Percentiles rank a stretch among this genome's conserved stretches.
Evolutionary conservation across 768 basidiomycete species (phyloP).

Genomic region (Astraeus odoratus): DNA sequence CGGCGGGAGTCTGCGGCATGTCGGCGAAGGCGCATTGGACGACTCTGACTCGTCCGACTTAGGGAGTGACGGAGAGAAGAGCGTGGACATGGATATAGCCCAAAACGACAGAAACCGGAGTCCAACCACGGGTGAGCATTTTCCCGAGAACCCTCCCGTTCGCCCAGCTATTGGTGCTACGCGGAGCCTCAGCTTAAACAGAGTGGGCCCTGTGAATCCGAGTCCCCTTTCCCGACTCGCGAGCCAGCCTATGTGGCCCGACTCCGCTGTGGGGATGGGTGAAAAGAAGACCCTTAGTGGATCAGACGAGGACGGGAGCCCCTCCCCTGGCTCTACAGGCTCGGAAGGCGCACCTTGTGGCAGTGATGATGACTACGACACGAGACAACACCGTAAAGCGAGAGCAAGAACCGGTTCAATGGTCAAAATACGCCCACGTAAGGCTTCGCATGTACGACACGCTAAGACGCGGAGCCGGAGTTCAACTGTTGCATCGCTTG

Average conservation of each 20-base stretch:
- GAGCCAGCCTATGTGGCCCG: slow-evolving; percentile 46
- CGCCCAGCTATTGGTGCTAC: slow-evolving; percentile 23
- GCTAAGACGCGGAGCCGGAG: slow-evolving; percentile 47
- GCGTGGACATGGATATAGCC: neutral
- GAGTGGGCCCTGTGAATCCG: slow-evolving; percentile 36
- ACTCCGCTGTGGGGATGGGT: slow-evolving; percentile 40
- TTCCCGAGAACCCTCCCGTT: slow-evolving; percentile 19
- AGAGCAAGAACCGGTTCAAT: slow-evolving; percentile 18
- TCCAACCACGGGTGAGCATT: slow-evolving; percentile 22
- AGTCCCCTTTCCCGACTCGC: slow-evolving; percentile 62
- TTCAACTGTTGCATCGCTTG: slow-evolving; percentile 59
- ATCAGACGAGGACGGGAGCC: slow-evolving; percentile 47
- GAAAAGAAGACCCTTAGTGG: slow-evolving; percentile 25
- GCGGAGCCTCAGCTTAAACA: slow-evolving; percentile 27
- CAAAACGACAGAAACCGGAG: neutral
- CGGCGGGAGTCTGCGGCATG: slow-evolving; percentile 49
- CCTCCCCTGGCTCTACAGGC: slow-evolving; percentile 55
- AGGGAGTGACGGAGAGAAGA: slow-evolving; percentile 13
- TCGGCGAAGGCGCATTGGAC: slow-evolving; percentile 72
- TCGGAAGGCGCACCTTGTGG: slow-evolving; percentile 41
- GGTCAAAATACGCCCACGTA: slow-evolving; percentile 26
- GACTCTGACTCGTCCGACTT: slow-evolving; percentile 63
- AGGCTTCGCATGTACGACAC: slow-evolving; percentile 19
- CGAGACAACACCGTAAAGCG: neutral
- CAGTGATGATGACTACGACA: slow-evolving; percentile 24